Evolutionary conservation across 495 filamentous ascomycete genomes (phyloP).

Genomic region (Tetracladium setigerum): DNA sequence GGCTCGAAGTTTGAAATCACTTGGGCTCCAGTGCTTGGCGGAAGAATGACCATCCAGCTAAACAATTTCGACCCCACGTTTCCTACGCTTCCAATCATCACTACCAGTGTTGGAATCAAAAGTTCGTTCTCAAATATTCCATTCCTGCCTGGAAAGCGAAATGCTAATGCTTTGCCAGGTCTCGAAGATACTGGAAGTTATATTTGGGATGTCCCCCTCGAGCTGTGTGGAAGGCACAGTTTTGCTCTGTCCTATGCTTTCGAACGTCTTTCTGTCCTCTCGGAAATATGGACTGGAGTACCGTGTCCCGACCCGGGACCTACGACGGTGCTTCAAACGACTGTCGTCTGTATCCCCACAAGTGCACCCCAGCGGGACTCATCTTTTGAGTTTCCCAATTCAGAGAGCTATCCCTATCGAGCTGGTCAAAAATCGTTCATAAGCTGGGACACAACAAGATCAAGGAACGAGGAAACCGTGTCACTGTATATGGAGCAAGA

Average conservation of each 20-base stretch:
- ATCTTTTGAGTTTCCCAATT: constrained; percentile 1
- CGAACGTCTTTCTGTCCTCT: background rate
- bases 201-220: background rate
- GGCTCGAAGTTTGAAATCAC: constrained; percentile 3
- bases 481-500: background rate
- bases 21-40: background rate
- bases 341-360: background rate
- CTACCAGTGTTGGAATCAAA: background rate
- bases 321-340: background rate
- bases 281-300: background rate
- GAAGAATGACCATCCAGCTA: background rate
- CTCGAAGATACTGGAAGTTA: constrained; percentile 1
- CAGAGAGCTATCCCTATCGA: background rate
- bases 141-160: background rate
- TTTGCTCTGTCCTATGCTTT: background rate
- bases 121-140: background rate
- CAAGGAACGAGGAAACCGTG: background rate
- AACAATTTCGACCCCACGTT: constrained; percentile 1
- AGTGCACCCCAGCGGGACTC: background rate
- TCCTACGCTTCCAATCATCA: constrained; percentile 7
- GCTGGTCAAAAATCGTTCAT: background rate
- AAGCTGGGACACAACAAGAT: background rate
- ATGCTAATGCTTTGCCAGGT: background rate
- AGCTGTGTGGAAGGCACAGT: background rate
- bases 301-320: background rate